These are phyloP conservation scores for Aspergillus fructus DNA, from an alignment of 2,329 filamentous ascomycete species.

Conservation along the genomic window DNA sequence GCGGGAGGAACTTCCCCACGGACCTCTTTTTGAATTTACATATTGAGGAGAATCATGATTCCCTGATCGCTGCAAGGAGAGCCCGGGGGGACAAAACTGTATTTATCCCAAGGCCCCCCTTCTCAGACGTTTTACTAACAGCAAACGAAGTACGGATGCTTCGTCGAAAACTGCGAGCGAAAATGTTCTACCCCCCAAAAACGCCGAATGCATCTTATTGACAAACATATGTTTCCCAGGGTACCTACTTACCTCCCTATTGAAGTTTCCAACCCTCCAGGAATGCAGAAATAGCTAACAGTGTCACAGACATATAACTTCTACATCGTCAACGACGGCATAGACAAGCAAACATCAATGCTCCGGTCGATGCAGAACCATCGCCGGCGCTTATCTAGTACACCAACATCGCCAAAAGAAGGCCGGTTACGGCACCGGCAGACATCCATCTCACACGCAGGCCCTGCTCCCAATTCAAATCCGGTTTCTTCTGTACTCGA, in stretches of 20 bases:
- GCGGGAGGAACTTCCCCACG: slow-evolving; percentile 83
- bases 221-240: slow-evolving; percentile 89
- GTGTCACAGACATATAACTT: slow-evolving; percentile 72
- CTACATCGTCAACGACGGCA: slow-evolving; percentile 80
- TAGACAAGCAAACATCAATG: slow-evolving; percentile 80
- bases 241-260: slow-evolving; percentile 26
- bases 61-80: slow-evolving; percentile 67
- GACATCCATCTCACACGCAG: slow-evolving; percentile 26
- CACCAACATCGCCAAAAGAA: slow-evolving; percentile 32
- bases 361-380: slow-evolving; percentile 50
- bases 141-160: slow-evolving; percentile 74
- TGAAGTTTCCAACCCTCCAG: not conserved
- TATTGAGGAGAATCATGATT: slow-evolving; percentile 88
- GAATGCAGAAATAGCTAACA: not conserved
- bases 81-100: slow-evolving; percentile 86
- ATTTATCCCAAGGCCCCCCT: slow-evolving; percentile 34
- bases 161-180: slow-evolving; percentile 82
- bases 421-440: slow-evolving; percentile 33
- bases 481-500: not conserved
- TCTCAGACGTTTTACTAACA: not conserved
- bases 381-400: slow-evolving; percentile 35
- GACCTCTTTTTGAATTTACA: slow-evolving; percentile 77
- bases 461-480: not conserved
- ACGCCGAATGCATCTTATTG: slow-evolving; percentile 81
- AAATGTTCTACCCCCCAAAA: slow-evolving; percentile 82